phyloP scores from a whole-genome alignment of 2,329 filamentous ascomycete genomes.

The Ceratocystis cacaofunesta region DNA sequence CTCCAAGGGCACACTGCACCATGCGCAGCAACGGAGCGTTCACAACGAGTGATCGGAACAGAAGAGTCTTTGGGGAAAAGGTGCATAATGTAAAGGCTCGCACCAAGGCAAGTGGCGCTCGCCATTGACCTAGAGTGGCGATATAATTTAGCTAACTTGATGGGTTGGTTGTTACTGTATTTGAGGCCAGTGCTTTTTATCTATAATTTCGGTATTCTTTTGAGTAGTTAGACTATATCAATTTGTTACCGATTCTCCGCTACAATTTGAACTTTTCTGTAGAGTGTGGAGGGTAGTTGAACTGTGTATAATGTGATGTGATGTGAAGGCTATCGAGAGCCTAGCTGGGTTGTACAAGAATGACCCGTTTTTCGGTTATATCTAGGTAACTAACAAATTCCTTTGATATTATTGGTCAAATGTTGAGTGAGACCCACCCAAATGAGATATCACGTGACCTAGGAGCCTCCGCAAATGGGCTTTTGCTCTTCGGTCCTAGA shows the following conservation, averaged over 20 bases:
- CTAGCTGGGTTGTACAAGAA: background rate
- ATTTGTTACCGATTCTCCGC: too few species aligned
- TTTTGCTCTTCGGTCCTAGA: background rate
- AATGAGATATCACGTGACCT: background rate
- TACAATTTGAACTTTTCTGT: too few species aligned
- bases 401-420: background rate
- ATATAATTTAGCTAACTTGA: background rate
- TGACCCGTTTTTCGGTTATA: background rate
- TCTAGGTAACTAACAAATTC: background rate
- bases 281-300: too few species aligned
- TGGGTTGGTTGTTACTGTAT: background rate
- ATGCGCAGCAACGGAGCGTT: conserved; percentile 16
- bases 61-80: conserved; percentile 5
- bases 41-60: conserved; percentile 14
- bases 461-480: conserved; percentile 5
- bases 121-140: background rate
- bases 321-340: background rate
- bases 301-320: too few species aligned
- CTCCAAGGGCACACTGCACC: conserved; percentile 11
- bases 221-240: too few species aligned
- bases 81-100: conserved; percentile 10
- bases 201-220: too few species aligned
- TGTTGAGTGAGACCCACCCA: background rate
- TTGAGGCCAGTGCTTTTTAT: too few species aligned
- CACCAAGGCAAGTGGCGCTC: conserved; percentile 4